Percentiles rank a stretch among this genome's conserved stretches.
Conservation (phyloP, 1,284 basidiomycete genomes). For the Apiotrichum gamsii region DNA sequence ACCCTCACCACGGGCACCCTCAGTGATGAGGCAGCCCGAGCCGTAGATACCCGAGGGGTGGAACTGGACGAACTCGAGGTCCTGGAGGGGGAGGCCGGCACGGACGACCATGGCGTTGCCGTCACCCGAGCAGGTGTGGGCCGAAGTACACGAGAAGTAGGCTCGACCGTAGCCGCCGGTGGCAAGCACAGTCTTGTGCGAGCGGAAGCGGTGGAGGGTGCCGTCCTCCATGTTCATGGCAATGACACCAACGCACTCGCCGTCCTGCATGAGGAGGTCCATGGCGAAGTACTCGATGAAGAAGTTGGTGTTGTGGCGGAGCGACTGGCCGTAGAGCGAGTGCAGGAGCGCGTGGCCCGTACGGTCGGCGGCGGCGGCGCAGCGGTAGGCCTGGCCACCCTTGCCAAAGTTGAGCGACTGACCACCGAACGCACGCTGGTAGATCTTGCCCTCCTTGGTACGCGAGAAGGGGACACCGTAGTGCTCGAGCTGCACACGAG, state of each 20-base stretch:
- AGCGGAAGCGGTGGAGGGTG: slow-evolving; percentile 94
- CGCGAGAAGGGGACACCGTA: slow-evolving; percentile 98
- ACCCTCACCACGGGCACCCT: slow-evolving; percentile 97
- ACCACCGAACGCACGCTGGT: slow-evolving; percentile 98
- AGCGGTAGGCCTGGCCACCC: slow-evolving; percentile 98
- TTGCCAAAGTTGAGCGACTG: slow-evolving; percentile 97
- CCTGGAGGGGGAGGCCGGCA: slow-evolving; percentile 94
- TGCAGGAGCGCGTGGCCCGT: slow-evolving; percentile 98
- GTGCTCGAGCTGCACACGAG: slow-evolving; percentile 74
- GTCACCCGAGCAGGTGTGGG: slow-evolving; percentile 98
- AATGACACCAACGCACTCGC: slow-evolving; percentile 98
- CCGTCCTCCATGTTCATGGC: slow-evolving; percentile 99
- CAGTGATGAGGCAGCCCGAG: slow-evolving; percentile 97
- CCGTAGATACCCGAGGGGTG: slow-evolving; percentile 99
- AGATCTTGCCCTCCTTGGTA: slow-evolving; percentile 99
- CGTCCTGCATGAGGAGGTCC: slow-evolving; percentile 97
- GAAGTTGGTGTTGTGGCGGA: slow-evolving; percentile 99
- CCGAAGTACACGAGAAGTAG: slow-evolving; percentile 98
- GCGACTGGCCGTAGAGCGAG: slow-evolving; percentile 97
- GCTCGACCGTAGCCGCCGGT: slow-evolving; percentile 98
- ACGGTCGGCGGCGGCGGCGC: slow-evolving; percentile 96
- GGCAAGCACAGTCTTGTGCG: slow-evolving; percentile 97
- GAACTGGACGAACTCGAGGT: slow-evolving; percentile 99
- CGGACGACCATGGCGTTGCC: slow-evolving; percentile 98
- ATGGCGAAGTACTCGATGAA: slow-evolving; percentile 99